phyloP scores from a whole-genome alignment of 2,329 filamentous ascomycete genomes.

The Curvularia lunata region DNA sequence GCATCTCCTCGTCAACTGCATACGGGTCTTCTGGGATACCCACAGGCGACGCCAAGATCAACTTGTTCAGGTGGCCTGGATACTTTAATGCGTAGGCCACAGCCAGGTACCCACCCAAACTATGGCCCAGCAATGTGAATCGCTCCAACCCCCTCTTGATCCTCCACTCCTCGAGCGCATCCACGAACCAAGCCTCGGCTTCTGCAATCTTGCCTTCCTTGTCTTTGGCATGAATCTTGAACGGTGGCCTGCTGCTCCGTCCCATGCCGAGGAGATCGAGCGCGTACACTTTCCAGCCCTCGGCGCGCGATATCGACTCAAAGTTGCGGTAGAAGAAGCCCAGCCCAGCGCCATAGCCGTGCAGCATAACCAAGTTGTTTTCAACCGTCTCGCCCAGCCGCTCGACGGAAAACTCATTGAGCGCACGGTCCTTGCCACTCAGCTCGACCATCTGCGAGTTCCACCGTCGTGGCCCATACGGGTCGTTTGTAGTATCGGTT shows the following conservation, averaged over 20 bases:
- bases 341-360: slow-evolving; percentile 93
- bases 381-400: slow-evolving; percentile 78
- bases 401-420: slow-evolving; percentile 95
- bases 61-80: slow-evolving; percentile 90
- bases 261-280: slow-evolving; percentile 97
- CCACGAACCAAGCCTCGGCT: slow-evolving; percentile 94
- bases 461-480: slow-evolving; percentile 85
- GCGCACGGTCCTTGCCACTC: slow-evolving; percentile 80
- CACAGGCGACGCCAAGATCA: slow-evolving; percentile 92
- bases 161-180: slow-evolving; percentile 95
- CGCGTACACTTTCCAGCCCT: slow-evolving; percentile 88
- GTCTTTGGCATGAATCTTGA: slow-evolving; percentile 84
- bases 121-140: slow-evolving; percentile 93
- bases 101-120: slow-evolving; percentile 91
- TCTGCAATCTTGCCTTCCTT: slow-evolving; percentile 81
- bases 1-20: slow-evolving; percentile 79
- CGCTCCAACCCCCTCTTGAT: slow-evolving; percentile 85
- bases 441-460: slow-evolving; percentile 82
- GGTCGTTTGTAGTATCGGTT: slow-evolving; percentile 65
- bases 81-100: slow-evolving; percentile 97
- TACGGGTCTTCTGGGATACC: slow-evolving; percentile 95
- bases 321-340: slow-evolving; percentile 99
- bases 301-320: slow-evolving; percentile 77
- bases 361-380: slow-evolving; percentile 91
- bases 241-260: slow-evolving; percentile 80